Evolutionary conservation across 2,329 filamentous ascomycete species (phyloP), one percentile per base, ranked within the genome.

Genomic region (Aspergillus fructus): DNA sequence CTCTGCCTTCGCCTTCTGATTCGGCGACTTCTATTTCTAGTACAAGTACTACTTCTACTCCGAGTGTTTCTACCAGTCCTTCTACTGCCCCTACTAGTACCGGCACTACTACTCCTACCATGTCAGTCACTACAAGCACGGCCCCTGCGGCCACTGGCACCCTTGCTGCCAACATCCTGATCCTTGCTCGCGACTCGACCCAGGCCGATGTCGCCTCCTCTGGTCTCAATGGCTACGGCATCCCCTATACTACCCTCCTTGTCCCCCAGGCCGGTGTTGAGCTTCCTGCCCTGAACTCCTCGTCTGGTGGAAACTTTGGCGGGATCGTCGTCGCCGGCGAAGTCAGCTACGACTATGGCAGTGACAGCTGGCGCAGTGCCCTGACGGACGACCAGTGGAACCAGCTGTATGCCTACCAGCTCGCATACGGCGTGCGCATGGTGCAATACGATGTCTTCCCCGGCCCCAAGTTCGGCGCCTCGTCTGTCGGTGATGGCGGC

Each of bases 171-270:
- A 85, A 82, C 30, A 78, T 86, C 55, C 73, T 87, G 45, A 75
- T 87, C 49, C 76, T 87, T 61, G 83, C 82, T 41, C 76, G 78
- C 61, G 83, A 86, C 65, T 62, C 76, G 39, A 71, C 74, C 23
- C 76, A 81, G 2, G 81, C 80, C 8, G 72, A 71, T 17, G 78
- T 79, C 27, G 80, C 80, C 12, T 79, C 77, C 37, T 79, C 79
- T 12, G 84, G 84, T 23, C 77, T 87, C 8, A 81, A 83, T 64
- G 83, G 77, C 56, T 87, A 87, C 64, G 84, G 83, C 33, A 86
- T 87, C 60, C 83, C 84, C 1, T 86, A 79, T 63, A 74, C 85
- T 62, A 75, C 79, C 5, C 65, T 85, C 11, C 62, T 81, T 19
- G 82, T 87, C n/a, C 83, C 83, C 7, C 75, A 82, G 63, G 64